These are phyloP conservation scores for Ajuga reptans DNA, from an alignment of 305 asterid genomes.

Conservation along the genomic window DNA sequence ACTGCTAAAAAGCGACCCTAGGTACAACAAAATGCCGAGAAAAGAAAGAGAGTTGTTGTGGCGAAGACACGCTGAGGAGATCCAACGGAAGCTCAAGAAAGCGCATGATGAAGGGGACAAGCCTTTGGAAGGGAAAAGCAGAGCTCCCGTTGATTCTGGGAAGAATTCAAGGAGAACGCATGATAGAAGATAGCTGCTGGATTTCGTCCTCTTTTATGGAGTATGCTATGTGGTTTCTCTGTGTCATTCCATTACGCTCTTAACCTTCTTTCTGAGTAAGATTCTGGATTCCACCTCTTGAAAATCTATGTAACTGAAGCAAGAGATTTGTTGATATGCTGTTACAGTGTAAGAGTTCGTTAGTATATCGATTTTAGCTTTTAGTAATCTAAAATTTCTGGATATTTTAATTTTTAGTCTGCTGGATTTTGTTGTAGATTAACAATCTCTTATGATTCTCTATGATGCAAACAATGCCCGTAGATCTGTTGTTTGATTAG, in stretches of 20 bases:
- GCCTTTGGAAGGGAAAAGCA: constrained; percentile 39
- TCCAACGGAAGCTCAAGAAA: constrained; percentile 55
- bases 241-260: neutral
- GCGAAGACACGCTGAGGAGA: constrained; percentile 75
- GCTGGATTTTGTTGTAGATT: too few relatives aligned
- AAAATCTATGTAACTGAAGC: neutral
- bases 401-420: too few relatives aligned
- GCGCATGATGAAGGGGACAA: constrained; percentile 39
- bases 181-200: constrained; percentile 40
- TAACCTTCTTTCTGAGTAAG: neutral
- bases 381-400: too few relatives aligned
- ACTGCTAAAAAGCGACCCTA: constrained; percentile 56
- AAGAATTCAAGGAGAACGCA: constrained; percentile 40
- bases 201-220: neutral
- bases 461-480: too few relatives aligned
- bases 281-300: neutral
- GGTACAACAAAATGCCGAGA: constrained; percentile 75
- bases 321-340: neutral
- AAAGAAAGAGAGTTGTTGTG: constrained; percentile 83
- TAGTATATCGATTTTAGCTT: neutral
- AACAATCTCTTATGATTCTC: too few relatives aligned
- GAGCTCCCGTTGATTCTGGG: constrained; percentile 40
- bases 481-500: too few relatives aligned
- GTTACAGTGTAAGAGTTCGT: neutral
- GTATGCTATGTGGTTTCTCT: constrained; percentile 1